Conservation (phyloP, 1,139 yeast genomes). For the Geotrichum aggregatum region DNA sequence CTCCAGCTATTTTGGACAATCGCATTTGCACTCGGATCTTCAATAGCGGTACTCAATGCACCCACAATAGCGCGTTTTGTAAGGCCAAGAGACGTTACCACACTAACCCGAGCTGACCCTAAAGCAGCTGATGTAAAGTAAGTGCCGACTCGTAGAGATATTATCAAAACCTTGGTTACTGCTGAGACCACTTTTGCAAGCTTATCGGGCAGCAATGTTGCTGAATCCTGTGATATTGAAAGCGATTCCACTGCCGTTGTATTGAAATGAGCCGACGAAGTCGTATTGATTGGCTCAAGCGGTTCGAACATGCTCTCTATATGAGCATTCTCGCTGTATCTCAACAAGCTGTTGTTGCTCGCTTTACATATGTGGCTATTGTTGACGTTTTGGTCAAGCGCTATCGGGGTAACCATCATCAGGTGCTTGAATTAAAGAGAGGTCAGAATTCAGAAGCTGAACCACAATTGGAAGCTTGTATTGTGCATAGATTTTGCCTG, state of each 20-base stretch:
- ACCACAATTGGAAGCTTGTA: no score
- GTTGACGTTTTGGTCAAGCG: no score
- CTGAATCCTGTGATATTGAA: conserved; percentile 19
- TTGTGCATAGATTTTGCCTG: no score
- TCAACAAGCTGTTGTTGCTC: no score
- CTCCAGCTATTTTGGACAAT: conserved; percentile 26
- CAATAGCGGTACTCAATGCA: conserved; percentile 32
- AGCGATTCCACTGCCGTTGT: conserved; percentile 4
- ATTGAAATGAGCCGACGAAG: no score
- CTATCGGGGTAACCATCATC: no score
- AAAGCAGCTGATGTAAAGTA: conserved; percentile 32
- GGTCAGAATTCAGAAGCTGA: no score
- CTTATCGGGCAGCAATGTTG: conserved; percentile 31
- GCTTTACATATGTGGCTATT: no score
- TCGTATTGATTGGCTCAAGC: no score
- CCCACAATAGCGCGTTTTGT: conserved; percentile 33
- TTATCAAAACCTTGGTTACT: conserved; percentile 30
- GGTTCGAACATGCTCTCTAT: no score
- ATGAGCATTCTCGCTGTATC: no score
- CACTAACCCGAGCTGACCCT: conserved; percentile 32
- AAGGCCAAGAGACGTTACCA: conserved; percentile 32
- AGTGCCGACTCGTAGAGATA: conserved; percentile 32
- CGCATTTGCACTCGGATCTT: conserved; percentile 28
- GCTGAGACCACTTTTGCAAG: conserved; percentile 33
- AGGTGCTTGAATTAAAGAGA: no score